Evolutionary conservation across 345 rosid genomes (phyloP).

Genomic region (Jatropha curcas): DNA sequence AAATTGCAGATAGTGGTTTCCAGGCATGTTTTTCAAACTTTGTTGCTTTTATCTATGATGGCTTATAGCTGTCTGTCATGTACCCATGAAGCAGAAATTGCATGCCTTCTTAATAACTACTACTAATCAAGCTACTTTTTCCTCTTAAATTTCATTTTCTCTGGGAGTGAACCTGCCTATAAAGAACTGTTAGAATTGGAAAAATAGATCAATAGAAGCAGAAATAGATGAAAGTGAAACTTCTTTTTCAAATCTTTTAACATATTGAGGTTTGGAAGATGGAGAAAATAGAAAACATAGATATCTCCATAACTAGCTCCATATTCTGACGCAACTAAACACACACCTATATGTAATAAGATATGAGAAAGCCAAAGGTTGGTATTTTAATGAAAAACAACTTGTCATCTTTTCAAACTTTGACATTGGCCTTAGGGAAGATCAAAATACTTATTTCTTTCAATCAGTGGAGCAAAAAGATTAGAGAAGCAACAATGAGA

Average conservation of each 20-base stretch:
- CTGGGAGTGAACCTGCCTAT: not conserved
- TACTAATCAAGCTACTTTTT: not conserved
- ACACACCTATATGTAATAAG: too few relatives aligned
- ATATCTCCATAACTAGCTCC: too few relatives aligned
- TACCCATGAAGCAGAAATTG: not conserved
- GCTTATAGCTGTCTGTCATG: not conserved
- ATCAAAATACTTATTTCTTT: not conserved
- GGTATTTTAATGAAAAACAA: too few relatives aligned
- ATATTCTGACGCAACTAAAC: too few relatives aligned
- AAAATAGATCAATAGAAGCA: not conserved
- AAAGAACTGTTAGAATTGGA: too few relatives aligned
- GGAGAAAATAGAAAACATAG: too few relatives aligned
- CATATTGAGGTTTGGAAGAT: too few relatives aligned
- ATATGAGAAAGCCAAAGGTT: too few relatives aligned
- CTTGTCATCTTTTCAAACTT: too few relatives aligned
- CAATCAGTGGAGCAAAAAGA: too few relatives aligned
- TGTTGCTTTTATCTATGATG: slow-evolving; percentile 1
- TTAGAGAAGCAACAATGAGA: not conserved
- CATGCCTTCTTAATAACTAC: not conserved
- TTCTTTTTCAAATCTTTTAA: too few relatives aligned
- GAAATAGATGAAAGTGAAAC: too few relatives aligned
- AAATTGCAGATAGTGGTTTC: slow-evolving; percentile 57
- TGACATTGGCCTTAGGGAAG: not conserved
- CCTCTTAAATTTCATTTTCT: not conserved
- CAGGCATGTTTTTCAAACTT: slow-evolving; percentile 45